phyloP scores from a whole-genome alignment of 345 rosid genomes.

The Arabidopsis suecica region DNA sequence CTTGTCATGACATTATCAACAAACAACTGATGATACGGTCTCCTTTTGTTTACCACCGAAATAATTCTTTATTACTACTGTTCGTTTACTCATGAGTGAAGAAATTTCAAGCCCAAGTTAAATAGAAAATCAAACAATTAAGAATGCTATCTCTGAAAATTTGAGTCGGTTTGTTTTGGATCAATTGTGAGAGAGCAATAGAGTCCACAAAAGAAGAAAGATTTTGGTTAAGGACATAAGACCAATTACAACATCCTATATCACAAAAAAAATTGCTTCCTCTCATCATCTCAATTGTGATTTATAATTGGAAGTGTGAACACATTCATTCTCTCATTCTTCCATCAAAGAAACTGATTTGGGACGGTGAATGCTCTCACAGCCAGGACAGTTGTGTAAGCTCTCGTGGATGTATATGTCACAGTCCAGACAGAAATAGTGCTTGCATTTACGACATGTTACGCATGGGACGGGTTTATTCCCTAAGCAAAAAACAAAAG shows the following conservation, averaged over 20 bases:
- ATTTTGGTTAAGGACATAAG: neutral
- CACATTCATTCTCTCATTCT: constrained; percentile 37
- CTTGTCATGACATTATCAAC: neutral
- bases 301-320: neutral
- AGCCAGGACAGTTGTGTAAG: constrained; percentile 96
- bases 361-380: constrained; percentile 66
- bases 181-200: neutral
- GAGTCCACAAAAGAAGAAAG: neutral
- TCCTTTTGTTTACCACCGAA: neutral
- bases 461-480: constrained; percentile 60
- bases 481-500: constrained; percentile 53
- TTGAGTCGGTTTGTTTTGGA: neutral
- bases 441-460: constrained; percentile 72
- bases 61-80: neutral
- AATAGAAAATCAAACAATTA: neutral
- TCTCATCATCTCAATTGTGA: neutral
- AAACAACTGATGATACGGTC: neutral
- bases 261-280: neutral
- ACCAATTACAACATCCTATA: neutral
- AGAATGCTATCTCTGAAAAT: neutral
- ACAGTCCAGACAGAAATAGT: constrained; percentile 84
- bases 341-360: constrained; percentile 43
- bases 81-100: neutral
- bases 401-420: constrained; percentile 95
- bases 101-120: neutral